Evolutionary conservation across 202 grass and related monocot species (phyloP), one percentile per base, ranked within the genome.

Genomic region (Panicum virgatum): DNA sequence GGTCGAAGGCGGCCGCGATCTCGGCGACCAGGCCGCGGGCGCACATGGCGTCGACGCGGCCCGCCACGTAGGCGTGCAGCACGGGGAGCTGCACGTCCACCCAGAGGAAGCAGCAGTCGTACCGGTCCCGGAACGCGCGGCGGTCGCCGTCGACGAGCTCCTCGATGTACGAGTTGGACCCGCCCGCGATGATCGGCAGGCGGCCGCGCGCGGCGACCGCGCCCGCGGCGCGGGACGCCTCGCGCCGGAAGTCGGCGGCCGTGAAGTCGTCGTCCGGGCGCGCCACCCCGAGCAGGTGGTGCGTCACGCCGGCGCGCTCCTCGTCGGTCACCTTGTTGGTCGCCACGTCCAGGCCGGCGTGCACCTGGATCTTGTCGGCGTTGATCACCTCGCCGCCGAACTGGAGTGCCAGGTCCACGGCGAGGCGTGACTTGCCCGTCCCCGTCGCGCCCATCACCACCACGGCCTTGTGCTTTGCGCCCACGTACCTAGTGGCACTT

Each of bases 391-490:
- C 90, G 32, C 93, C 93, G 71, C 62, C 72, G 72, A 92, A 89
- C 22, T 7, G 54, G 7, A 85, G 66, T 1, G 93, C 88, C 1
- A 96, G 73, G 64, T 96, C 86, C 26, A 96, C 56, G 15, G 90
- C 93, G 4, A 96, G 90, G 16, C 88, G 74, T 0, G 93, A 92
- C 67, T 96, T 96, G 40, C 93, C 93, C 0, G 88, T 92, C 0
- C 90, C 93, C 9, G 93, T 96, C 9, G 93, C 86, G 25, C 93
- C 93, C 90, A 92, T 89, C 39, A 96, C 93, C 30, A 96, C 62
- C 73, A 96, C 83, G 47, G 86, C 93, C 85, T 91, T 96, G 0
- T 87, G 73, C 57, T 72, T 82, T 0, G 72, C 18, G 0, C 29
- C 70, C 3, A 12, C n/a, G 12, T 32, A 10, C 71, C 78, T 61